Percentiles rank a stretch among this genome's conserved stretches.
Evolutionary conservation across 2,329 filamentous ascomycete genomes (phyloP).

Genomic region (Calonectria naviculata): DNA sequence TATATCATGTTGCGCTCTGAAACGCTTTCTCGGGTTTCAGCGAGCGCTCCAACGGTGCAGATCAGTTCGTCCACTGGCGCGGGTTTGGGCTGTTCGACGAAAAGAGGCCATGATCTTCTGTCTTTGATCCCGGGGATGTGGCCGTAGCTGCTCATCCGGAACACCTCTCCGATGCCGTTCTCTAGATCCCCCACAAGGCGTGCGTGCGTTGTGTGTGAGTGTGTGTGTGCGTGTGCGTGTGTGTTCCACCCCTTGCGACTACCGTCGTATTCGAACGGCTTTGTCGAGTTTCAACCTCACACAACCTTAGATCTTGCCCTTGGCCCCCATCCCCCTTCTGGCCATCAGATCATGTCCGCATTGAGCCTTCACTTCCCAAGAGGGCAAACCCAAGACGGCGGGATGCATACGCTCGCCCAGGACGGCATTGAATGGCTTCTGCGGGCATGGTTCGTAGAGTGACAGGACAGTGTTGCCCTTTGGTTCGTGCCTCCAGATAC

Average conservation of each 20-base stretch:
- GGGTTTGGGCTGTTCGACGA: neutral
- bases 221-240: neutral
- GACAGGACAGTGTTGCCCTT: neutral
- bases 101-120: neutral
- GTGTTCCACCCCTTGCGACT: neutral
- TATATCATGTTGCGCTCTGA: neutral
- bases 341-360: constrained; percentile 11
- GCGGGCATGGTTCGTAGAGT: neutral
- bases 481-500: neutral
- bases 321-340: too few relatives aligned
- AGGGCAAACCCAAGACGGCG: neutral
- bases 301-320: constrained; percentile 8
- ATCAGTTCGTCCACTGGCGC: neutral
- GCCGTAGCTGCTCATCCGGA: neutral
- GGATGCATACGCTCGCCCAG: neutral
- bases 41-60: constrained; percentile 1
- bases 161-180: constrained; percentile 4
- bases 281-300: neutral
- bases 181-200: neutral
- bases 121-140: neutral
- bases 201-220: neutral
- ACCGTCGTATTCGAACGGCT: neutral
- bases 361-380: neutral
- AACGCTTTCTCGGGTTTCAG: neutral
- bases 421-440: neutral